A percentile compares a stretch with the other conserved stretches of the same genome.
These are phyloP conservation scores for Dactylellina parvicollis DNA, from an alignment of 2,329 filamentous ascomycete species.

Conservation along the genomic window DNA sequence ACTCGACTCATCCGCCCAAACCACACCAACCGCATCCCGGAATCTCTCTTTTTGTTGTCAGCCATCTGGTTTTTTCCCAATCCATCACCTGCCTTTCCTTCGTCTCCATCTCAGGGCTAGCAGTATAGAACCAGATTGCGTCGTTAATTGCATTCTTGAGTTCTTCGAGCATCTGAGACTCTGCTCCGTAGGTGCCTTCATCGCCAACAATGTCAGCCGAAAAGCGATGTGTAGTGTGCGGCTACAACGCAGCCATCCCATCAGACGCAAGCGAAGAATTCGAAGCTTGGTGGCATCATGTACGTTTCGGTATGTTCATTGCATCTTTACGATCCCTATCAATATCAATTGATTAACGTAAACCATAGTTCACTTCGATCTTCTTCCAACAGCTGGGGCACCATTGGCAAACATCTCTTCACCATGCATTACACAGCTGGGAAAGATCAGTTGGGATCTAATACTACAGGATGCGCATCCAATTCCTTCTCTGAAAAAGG, in stretches of 20 bases:
- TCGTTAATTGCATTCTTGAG: too few relatives aligned
- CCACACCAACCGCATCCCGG: too few relatives aligned
- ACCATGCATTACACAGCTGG: neutral
- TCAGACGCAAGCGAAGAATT: neutral
- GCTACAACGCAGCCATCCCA: neutral
- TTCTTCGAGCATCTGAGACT: neutral
- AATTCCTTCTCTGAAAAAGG: neutral
- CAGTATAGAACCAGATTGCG: too few relatives aligned
- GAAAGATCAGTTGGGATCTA: neutral
- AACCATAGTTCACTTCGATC: conserved; percentile 18
- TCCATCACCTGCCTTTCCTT: too few relatives aligned
- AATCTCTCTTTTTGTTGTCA: too few relatives aligned
- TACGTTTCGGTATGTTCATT: conserved; percentile 8
- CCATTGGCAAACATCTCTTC: neutral
- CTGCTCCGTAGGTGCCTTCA: neutral
- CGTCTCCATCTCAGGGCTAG: too few relatives aligned
- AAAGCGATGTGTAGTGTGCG: conserved; percentile 13
- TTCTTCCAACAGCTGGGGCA: neutral
- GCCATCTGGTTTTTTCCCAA: too few relatives aligned
- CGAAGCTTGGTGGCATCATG: conserved; percentile 13
- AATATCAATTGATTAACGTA: too few relatives aligned
- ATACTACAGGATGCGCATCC: neutral
- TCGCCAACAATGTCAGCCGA: neutral
- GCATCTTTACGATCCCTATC: neutral
- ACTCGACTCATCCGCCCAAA: too few relatives aligned